Percentiles rank a stretch among this genome's conserved stretches.
phyloP scores from a whole-genome alignment of 768 basidiomycete species.

The Pluteus cervinus region DNA sequence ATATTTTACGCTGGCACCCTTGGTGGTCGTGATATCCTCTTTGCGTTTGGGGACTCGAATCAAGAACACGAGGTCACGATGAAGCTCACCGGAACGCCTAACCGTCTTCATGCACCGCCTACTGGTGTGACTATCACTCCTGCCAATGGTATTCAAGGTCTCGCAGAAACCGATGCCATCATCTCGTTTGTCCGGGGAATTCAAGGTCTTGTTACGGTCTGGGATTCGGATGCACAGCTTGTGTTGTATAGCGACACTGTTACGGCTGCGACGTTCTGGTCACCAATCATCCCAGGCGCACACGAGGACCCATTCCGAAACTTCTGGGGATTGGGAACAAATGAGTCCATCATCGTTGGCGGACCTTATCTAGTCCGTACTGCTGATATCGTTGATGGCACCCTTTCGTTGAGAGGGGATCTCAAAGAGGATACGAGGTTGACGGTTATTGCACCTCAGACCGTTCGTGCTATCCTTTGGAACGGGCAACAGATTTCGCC shows the following conservation, averaged over 20 bases:
- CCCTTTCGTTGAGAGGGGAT: conserved; percentile 63
- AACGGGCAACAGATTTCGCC: conserved; percentile 50
- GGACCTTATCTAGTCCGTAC: conserved; percentile 62
- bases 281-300: conserved; percentile 51
- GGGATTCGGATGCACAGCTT: conserved; percentile 63
- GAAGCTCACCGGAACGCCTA: no score
- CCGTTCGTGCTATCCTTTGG: conserved; percentile 56
- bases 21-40: conserved; percentile 55
- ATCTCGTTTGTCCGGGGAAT: conserved; percentile 53
- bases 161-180: conserved; percentile 23
- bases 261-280: conserved; percentile 71
- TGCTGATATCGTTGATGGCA: conserved; percentile 41
- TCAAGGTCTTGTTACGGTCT: conserved; percentile 52
- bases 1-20: conserved; percentile 64
- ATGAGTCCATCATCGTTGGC: conserved; percentile 57
- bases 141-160: conserved; percentile 26
- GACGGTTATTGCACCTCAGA: conserved; percentile 56
- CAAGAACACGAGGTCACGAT: conserved; percentile 56
- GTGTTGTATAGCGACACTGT: conserved; percentile 61
- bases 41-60: conserved; percentile 49
- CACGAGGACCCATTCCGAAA: conserved; percentile 39
- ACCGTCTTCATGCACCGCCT: no score
- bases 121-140: conserved; percentile 42
- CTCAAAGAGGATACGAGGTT: conserved; percentile 52
- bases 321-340: conserved; percentile 73